A percentile compares a stretch with the other conserved stretches of the same genome.
Evolutionary conservation across 2,329 filamentous ascomycete species (phyloP).

Genomic region (Calonectria hongkongensis): DNA sequence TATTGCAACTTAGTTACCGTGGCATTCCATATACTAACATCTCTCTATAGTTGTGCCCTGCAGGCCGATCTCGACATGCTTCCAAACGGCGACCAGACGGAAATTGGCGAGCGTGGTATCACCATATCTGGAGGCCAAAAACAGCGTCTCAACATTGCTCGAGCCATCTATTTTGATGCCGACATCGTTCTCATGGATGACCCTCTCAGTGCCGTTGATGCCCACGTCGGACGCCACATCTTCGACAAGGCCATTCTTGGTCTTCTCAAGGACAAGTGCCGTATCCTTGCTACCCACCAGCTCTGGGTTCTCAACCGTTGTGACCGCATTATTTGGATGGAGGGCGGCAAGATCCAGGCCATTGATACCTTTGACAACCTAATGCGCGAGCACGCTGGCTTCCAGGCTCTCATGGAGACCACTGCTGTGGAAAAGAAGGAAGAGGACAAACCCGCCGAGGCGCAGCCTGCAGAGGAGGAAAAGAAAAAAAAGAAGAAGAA

Average conservation of each 20-base stretch:
- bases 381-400: slow-evolving; percentile 85
- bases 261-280: slow-evolving; percentile 89
- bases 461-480: slow-evolving; percentile 62
- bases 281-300: slow-evolving; percentile 95
- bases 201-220: slow-evolving; percentile 81
- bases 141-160: slow-evolving; percentile 94
- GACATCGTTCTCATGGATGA: slow-evolving; percentile 83
- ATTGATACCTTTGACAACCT: slow-evolving; percentile 93
- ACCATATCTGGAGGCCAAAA: slow-evolving; percentile 97
- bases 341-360: slow-evolving; percentile 87
- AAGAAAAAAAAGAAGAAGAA: slow-evolving; percentile 75
- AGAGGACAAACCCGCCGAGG: slow-evolving; percentile 67
- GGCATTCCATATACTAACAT: slow-evolving; percentile 40
- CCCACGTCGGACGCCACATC: slow-evolving; percentile 83
- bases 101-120: slow-evolving; percentile 96
- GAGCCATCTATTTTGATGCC: slow-evolving; percentile 82
- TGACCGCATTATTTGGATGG: slow-evolving; percentile 95
- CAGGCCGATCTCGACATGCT: slow-evolving; percentile 92
- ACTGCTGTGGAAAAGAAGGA: slow-evolving; percentile 82
- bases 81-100: slow-evolving; percentile 90
- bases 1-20: slow-evolving; percentile 50
- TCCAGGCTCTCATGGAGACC: slow-evolving; percentile 89
- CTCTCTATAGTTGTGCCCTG: slow-evolving; percentile 79
- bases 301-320: slow-evolving; percentile 93
- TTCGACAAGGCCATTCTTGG: slow-evolving; percentile 97